These are phyloP conservation scores for Microdochium nivale DNA, from an alignment of 2,329 filamentous ascomycete genomes.

Conservation along the genomic window DNA sequence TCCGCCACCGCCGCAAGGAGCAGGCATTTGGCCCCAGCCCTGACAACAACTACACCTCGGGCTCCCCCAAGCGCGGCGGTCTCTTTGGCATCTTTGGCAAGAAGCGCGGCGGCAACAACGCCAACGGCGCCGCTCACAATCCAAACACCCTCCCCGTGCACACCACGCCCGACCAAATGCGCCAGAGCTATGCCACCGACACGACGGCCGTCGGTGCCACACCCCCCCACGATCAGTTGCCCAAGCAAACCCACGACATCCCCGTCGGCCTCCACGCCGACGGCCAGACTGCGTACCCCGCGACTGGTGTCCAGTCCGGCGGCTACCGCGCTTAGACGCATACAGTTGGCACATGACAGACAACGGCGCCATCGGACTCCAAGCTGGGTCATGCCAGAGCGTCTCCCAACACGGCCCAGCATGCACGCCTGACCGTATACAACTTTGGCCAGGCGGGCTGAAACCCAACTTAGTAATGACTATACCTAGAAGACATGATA, in stretches of 20 bases:
- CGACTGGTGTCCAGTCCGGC: neutral
- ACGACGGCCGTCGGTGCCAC: conserved; percentile 17
- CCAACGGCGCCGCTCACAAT: conserved; percentile 11
- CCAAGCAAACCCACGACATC: conserved; percentile 10
- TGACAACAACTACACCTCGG: conserved; percentile 29
- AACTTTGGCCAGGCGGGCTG: too few species aligned
- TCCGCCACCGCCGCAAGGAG: conserved; percentile 56
- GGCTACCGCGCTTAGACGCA: neutral
- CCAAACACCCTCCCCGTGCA: conserved; percentile 24
- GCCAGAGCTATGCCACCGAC: conserved; percentile 26
- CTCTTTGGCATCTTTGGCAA: conserved; percentile 20
- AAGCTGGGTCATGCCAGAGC: too few species aligned
- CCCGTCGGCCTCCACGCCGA: conserved; percentile 13
- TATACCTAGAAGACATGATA: too few species aligned
- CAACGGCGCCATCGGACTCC: too few species aligned
- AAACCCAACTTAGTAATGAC: too few species aligned
- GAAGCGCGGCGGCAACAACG: conserved; percentile 12
- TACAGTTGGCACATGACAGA: too few species aligned
- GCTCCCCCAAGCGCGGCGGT: conserved; percentile 16
- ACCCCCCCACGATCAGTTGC: conserved; percentile 6
- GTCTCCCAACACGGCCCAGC: too few species aligned
- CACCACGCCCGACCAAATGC: conserved; percentile 22
- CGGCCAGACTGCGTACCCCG: conserved; percentile 20
- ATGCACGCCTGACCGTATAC: too few species aligned
- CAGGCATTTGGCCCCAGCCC: conserved; percentile 29